Evolutionary conservation across 1,284 basidiomycete species (phyloP), one percentile per base, ranked within the genome.

Genomic region (Trichosporon sp.): DNA sequence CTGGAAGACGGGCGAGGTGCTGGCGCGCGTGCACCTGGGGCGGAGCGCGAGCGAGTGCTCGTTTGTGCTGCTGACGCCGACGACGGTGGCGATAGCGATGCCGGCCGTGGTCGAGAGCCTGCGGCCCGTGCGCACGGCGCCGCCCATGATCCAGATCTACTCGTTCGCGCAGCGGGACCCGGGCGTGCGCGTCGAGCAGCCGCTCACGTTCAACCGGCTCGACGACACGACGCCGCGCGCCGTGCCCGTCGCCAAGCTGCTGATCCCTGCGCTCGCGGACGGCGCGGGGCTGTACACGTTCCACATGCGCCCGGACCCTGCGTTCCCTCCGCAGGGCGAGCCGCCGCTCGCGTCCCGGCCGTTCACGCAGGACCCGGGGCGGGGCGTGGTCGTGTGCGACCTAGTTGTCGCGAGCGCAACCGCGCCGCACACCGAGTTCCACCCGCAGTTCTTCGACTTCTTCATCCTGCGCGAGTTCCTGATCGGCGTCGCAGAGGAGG

Each of bases 381-480:
- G 75, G 32, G 80, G 82, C 6, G 70, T 83, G 0, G 62, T 83
- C 47, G 80, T 82, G 3, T 77, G 81, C 29, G 79, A 83, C n/a
- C 32, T 81, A n/a, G 67, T 69, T 29, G 66, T 79, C 23, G 62
- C 60, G 7, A 69, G 70, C 8, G 65, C 32, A 18, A 65, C 29
- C 53, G 12, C 47, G 68, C 35, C 67, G 63, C 58, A 68, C 53
- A 51, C 67, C 34, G 47, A 63, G 51, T 42, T 23, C 35, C 56
- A 60, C 18, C 56, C 56, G 15, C 56, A 60, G 35, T 70, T 81
- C 25, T 85, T 86, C 42, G 84, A 84, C 21, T 76, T 87, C 64
- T 80, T 88, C 51, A 73, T 79, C 2, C 77, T 89, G 29, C 80
- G 87, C 70, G 84, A 85, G 65, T 78, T 76, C 21, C 80, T 90